Base-by-base conservation (phyloP, 306 rosid species). In the Pyrus pyrifolia region DNA sequence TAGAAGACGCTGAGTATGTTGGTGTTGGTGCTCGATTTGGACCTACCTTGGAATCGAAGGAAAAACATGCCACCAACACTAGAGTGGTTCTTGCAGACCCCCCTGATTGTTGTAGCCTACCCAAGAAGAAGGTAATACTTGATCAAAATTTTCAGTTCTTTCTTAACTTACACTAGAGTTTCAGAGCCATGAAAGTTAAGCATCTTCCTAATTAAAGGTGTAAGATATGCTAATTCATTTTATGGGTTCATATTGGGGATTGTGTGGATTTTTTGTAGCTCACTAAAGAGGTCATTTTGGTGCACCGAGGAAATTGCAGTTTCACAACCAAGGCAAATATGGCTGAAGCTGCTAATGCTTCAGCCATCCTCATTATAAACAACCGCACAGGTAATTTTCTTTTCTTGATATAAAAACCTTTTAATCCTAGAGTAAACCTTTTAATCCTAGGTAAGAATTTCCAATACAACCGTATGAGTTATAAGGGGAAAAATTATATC, bases 1-100 rank as follows among this genome's bases (percentile, higher is more conserved):
- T 85, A 71, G 97, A 92, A 77, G 81, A 61, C 27, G 67, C 21
- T 42, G 97, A 89, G 79, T 92, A 88, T 86, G 99, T 91, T 81
- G 99, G 99, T 57, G 92, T 95, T 52, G 99, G 99, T 67, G 99
- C 99, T 38, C 90, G 99, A 70, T 95, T 95, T 78, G 99, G 99
- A 71, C 89, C 86, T 14, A 88, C 96, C 10, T 76, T 95, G 88
- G 97, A 92, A 78, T 92, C 97, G 1, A 88, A 92, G 88, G 96
- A 92, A 82, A 95, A 86, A 79, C 96, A 63, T 81, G 99, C 99
- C 77, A 95, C 81, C 85, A 90, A 70, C 82, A 89, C 96, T 30
- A 86, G 81, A 89, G 98, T 95, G 84, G 96, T 86, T 84, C 90
- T 95, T 62, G 98, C 97, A 9, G 97, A 95, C 75, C 99, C 99